phyloP scores from a whole-genome alignment of 495 filamentous ascomycete genomes.

The Echria macrotheca region DNA sequence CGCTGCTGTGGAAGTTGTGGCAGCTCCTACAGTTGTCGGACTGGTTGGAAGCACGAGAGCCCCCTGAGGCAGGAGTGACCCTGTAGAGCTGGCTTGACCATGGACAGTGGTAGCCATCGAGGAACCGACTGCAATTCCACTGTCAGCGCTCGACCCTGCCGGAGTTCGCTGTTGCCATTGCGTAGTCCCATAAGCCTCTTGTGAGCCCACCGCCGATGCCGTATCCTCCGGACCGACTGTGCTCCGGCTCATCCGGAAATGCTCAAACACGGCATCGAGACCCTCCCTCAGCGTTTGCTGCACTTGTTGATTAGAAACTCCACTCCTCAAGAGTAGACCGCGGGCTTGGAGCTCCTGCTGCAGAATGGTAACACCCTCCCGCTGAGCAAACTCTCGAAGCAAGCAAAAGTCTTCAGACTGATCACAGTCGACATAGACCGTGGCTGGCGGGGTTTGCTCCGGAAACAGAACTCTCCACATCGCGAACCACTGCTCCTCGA shows the following conservation, averaged over 20 bases:
- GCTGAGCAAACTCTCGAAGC: conserved; percentile 9
- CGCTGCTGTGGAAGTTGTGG: too few relatives aligned
- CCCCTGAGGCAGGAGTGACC: too few relatives aligned
- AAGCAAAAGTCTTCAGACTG: conserved; percentile 15
- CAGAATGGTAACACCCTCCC: neutral
- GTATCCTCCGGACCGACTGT: too few relatives aligned
- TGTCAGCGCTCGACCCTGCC: neutral
- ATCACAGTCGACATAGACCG: conserved; percentile 14
- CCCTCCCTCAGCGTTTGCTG: neutral
- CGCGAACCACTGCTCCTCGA: conserved; percentile 18
- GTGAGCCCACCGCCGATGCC: too few relatives aligned
- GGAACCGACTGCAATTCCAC: too few relatives aligned
- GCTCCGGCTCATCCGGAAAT: neutral
- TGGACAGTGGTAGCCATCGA: too few relatives aligned
- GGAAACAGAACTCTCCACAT: conserved; percentile 23
- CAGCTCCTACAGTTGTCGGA: too few relatives aligned
- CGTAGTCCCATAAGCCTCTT: too few relatives aligned
- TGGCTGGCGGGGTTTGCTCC: conserved; percentile 1
- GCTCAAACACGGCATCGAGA: conserved; percentile 9
- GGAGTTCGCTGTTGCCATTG: neutral
- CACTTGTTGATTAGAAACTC: neutral
- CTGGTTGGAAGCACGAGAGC: too few relatives aligned
- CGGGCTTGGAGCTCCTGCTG: neutral
- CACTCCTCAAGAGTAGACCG: neutral
- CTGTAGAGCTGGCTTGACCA: too few relatives aligned